Conservation (phyloP, 2,329 filamentous ascomycete species). For the Colletotrichum spinosum region DNA sequence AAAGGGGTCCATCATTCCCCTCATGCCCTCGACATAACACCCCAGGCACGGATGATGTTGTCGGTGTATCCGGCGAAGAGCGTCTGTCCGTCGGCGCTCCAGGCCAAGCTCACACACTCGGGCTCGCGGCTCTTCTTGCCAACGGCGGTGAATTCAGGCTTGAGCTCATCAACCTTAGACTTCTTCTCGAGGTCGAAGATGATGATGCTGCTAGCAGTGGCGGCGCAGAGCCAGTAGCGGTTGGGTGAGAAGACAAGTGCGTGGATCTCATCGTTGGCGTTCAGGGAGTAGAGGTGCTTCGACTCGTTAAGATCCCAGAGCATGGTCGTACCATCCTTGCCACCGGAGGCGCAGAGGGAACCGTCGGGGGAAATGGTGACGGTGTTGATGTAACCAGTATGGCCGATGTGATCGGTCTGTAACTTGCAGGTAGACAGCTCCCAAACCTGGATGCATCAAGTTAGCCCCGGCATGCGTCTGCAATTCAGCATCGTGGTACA, state of each 20-base stretch:
- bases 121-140: slow-evolving; percentile 99
- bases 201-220: slow-evolving; percentile 97
- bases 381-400: slow-evolving; percentile 99
- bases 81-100: slow-evolving; percentile 98
- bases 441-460: slow-evolving; percentile 80
- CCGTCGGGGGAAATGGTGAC: slow-evolving; percentile 99
- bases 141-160: slow-evolving; percentile 95
- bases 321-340: slow-evolving; percentile 99
- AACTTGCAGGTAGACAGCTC: slow-evolving; percentile 99
- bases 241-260: slow-evolving; percentile 99
- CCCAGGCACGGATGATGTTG: slow-evolving; percentile 98
- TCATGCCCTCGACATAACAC: slow-evolving; percentile 95
- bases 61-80: slow-evolving; percentile 99
- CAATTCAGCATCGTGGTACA: slow-evolving; percentile 18
- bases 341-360: slow-evolving; percentile 98
- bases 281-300: slow-evolving; percentile 99
- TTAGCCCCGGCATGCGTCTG: slow-evolving; percentile 40
- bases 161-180: slow-evolving; percentile 99
- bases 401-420: slow-evolving; percentile 99
- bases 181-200: slow-evolving; percentile 99
- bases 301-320: slow-evolving; percentile 99
- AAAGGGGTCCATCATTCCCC: slow-evolving; percentile 38
- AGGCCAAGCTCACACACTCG: slow-evolving; percentile 97
- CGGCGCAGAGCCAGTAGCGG: slow-evolving; percentile 99
- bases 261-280: slow-evolving; percentile 99